Percentiles rank a stretch among this genome's conserved stretches.
Conservation (phyloP, 1,284 basidiomycete species). For the Lentinus polychrous region DNA sequence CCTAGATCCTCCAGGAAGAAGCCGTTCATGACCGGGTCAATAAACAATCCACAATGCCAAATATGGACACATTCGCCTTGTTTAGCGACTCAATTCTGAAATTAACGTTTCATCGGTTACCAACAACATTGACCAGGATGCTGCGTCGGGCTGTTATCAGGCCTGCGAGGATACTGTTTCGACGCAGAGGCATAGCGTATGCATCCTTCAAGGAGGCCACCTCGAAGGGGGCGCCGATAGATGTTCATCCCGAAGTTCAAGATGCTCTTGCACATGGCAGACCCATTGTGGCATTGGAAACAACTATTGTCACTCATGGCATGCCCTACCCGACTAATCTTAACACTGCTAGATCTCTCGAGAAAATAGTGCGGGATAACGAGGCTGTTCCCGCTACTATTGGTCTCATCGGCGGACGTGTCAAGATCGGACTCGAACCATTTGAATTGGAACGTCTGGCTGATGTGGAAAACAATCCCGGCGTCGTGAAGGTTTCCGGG, state of each 20-base stretch:
- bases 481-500: slow-evolving; percentile 73
- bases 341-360: slow-evolving; percentile 68
- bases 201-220: slow-evolving; percentile 12
- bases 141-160: too few species aligned
- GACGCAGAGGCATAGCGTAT: too few species aligned
- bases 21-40: neutral
- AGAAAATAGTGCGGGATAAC: slow-evolving; percentile 70
- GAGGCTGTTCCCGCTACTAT: slow-evolving; percentile 89
- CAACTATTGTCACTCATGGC: slow-evolving; percentile 90
- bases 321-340: slow-evolving; percentile 79
- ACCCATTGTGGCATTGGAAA: slow-evolving; percentile 76
- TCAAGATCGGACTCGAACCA: slow-evolving; percentile 78
- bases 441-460: slow-evolving; percentile 70
- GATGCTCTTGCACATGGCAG: slow-evolving; percentile 57
- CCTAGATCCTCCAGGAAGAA: neutral
- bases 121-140: too few species aligned
- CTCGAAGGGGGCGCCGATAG: slow-evolving; percentile 32
- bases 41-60: neutral
- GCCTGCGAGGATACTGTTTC: too few species aligned
- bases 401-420: slow-evolving; percentile 75
- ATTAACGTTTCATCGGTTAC: too few species aligned
- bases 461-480: slow-evolving; percentile 39
- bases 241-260: slow-evolving; percentile 74
- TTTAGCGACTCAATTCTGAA: neutral
- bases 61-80: neutral